Conservation (phyloP, 2,329 filamentous ascomycete genomes). For the Diaporthe ilicicola region DNA sequence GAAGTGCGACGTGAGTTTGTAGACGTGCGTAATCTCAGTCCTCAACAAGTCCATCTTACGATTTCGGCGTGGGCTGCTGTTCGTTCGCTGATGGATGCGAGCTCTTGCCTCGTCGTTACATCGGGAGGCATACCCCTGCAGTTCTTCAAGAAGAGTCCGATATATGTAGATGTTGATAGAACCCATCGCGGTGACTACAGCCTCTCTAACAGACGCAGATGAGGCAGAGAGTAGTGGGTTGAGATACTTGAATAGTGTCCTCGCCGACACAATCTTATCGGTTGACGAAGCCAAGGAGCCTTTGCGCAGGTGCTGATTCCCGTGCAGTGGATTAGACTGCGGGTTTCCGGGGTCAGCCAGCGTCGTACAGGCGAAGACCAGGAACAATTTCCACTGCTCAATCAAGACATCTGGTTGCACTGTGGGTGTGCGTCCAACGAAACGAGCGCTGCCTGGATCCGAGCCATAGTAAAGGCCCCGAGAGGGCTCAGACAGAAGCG, state of each 20-base stretch:
- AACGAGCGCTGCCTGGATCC: constrained; percentile 63
- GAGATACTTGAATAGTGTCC: constrained; percentile 88
- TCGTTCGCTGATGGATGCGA: constrained; percentile 85
- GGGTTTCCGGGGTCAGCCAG: constrained; percentile 81
- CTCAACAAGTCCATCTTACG: constrained; percentile 85
- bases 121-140: constrained; percentile 84
- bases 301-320: constrained; percentile 81
- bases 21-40: constrained; percentile 95
- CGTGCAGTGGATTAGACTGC: constrained; percentile 63
- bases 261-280: constrained; percentile 85
- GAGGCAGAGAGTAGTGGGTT: constrained; percentile 86
- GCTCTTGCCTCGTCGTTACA: constrained; percentile 91
- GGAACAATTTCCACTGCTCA: constrained; percentile 97
- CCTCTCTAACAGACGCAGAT: constrained; percentile 83
- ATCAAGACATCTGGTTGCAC: constrained; percentile 87
- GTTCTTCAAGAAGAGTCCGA: constrained; percentile 85
- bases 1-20: constrained; percentile 92
- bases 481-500: constrained; percentile 77
- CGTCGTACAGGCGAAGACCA: constrained; percentile 97
- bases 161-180: constrained; percentile 97
- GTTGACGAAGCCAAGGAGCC: constrained; percentile 74
- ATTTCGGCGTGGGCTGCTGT: constrained; percentile 83
- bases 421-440: constrained; percentile 65
- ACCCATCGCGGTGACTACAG: constrained; percentile 89
- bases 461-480: constrained; percentile 71